Percentiles rank a stretch among this genome's conserved stretches.
Conservation (phyloP, 306 rosid genomes). For the Cicer judaicum region DNA sequence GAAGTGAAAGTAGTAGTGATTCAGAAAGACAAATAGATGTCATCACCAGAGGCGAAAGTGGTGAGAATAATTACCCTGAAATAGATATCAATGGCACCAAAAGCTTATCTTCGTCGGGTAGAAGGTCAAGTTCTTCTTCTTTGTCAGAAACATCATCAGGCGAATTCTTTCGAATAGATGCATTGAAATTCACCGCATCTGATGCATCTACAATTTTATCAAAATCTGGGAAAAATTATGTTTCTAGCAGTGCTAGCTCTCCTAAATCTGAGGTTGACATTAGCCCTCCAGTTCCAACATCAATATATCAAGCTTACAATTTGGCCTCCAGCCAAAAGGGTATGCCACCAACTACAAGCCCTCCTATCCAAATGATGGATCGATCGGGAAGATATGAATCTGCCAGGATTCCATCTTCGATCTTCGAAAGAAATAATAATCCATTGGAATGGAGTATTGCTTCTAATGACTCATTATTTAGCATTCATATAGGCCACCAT, state of each 20-base stretch:
- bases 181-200: conserved; percentile 24
- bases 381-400: conserved; percentile 61
- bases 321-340: conserved; percentile 30
- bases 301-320: conserved; percentile 46
- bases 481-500: conserved; percentile 67
- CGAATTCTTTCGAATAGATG: conserved; percentile 43
- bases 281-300: conserved; percentile 27
- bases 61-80: conserved; percentile 17
- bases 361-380: conserved; percentile 76
- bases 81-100: conserved; percentile 37
- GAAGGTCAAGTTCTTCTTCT: conserved; percentile 45
- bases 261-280: conserved; percentile 44
- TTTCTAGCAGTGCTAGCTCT: conserved; percentile 42
- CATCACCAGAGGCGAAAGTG: conserved; percentile 37
- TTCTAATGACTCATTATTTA: conserved; percentile 89
- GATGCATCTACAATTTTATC: conserved; percentile 8
- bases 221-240: conserved; percentile 40
- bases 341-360: conserved; percentile 52
- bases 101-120: conserved; percentile 29
- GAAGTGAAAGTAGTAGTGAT: conserved; percentile 37
- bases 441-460: conserved; percentile 78
- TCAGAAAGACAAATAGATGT: conserved; percentile 37
- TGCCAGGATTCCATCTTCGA: conserved; percentile 67
- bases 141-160: conserved; percentile 44
- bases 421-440: conserved; percentile 54